Conservation (phyloP, 352 stramenopile genomes). For the Globisporangium middletonii region DNA sequence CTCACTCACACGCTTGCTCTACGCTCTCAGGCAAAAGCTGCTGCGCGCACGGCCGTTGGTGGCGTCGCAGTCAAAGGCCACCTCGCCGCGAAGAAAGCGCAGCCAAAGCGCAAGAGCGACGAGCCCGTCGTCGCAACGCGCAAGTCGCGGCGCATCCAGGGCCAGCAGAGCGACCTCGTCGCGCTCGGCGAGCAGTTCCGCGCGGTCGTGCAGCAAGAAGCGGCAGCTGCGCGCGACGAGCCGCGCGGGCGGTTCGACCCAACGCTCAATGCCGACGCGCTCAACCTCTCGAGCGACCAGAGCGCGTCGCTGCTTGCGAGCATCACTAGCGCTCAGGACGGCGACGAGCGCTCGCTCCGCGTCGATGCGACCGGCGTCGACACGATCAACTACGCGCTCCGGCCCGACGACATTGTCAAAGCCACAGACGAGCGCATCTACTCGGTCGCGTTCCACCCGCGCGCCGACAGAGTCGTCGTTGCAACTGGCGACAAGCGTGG, state of each 20-base stretch:
- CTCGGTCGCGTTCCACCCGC: slow-evolving; percentile 69
- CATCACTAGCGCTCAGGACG: slow-evolving; percentile 23
- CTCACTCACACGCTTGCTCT: background rate
- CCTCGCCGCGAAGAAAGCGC: slow-evolving; percentile 3
- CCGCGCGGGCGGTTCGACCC: slow-evolving; percentile 16
- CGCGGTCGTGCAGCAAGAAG: background rate
- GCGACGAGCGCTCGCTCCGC: slow-evolving; percentile 30
- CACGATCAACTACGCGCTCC: slow-evolving; percentile 39
- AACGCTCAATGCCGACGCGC: slow-evolving; percentile 20
- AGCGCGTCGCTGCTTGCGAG: slow-evolving; percentile 35
- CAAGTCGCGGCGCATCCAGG: slow-evolving; percentile 61
- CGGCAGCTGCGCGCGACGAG: background rate
- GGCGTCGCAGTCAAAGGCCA: slow-evolving; percentile 3
- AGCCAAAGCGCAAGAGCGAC: slow-evolving; percentile 18
- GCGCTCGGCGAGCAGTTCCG: slow-evolving; percentile 13
- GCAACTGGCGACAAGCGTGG: slow-evolving; percentile 71
- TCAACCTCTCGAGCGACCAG: slow-evolving; percentile 26
- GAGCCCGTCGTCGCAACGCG: slow-evolving; percentile 25
- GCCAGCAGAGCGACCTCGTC: slow-evolving; percentile 43
- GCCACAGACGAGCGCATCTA: slow-evolving; percentile 69
- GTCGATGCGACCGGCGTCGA: slow-evolving; percentile 39
- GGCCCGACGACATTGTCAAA: slow-evolving; percentile 60
- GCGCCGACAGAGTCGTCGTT: slow-evolving; percentile 50
- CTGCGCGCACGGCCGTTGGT: slow-evolving; percentile 39
- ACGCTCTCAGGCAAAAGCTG: slow-evolving; percentile 63